Conservation (phyloP, 148 eudicot genomes). For the Chenopodium suecicum region DNA sequence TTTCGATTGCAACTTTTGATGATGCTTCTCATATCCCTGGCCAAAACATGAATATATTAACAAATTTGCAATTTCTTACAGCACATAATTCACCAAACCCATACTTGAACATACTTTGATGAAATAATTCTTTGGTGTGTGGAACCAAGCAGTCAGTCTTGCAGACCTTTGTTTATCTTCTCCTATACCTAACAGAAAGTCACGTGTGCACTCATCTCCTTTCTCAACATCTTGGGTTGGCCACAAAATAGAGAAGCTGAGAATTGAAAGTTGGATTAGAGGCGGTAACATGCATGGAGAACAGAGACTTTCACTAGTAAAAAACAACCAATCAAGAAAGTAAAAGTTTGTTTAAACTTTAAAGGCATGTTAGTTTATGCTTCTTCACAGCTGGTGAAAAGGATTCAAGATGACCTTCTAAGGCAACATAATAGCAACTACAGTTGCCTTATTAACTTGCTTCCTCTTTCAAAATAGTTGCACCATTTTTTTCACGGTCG, state of each 20-base stretch:
- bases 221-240: conserved; percentile 55
- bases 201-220: conserved; percentile 96
- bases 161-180: conserved; percentile 95
- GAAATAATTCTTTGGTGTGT: conserved; percentile 86
- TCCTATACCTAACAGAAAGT: conserved; percentile 79
- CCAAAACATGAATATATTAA: not conserved
- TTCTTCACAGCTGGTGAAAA: not conserved
- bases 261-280: conserved; percentile 30
- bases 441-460: too few relatives aligned
- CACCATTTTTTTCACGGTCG: too few relatives aligned
- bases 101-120: conserved; percentile 41
- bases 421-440: not conserved
- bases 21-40: conserved; percentile 71
- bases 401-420: not conserved
- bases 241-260: conserved; percentile 91
- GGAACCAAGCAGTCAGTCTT: conserved; percentile 97
- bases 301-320: not conserved
- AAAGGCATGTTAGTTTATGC: not conserved
- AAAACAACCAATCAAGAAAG: not conserved
- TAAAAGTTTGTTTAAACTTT: not conserved
- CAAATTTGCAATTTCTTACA: not conserved
- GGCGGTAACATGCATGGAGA: not conserved
- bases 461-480: too few relatives aligned
- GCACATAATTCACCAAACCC: not conserved
- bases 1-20: conserved; percentile 48